These are phyloP conservation scores for Arxiozyma telluris DNA, from an alignment of 1,139 yeast genomes.

Conservation along the genomic window DNA sequence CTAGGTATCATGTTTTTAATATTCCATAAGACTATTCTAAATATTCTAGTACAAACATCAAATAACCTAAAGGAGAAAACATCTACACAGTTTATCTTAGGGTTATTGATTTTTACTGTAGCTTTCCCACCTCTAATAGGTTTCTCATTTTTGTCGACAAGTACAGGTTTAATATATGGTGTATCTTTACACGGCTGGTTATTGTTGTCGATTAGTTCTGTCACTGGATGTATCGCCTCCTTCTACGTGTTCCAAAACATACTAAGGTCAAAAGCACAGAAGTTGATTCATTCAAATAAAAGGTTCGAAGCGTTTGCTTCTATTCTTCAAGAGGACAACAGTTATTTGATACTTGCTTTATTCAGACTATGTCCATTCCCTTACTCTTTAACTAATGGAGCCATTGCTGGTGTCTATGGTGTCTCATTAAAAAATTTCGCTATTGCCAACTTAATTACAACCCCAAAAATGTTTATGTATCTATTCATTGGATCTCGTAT, in stretches of 20 bases:
- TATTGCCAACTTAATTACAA: constrained; percentile 61
- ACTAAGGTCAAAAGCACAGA: constrained; percentile 50
- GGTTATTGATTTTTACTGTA: constrained; percentile 40
- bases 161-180: constrained; percentile 81
- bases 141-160: constrained; percentile 57
- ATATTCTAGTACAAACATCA: constrained; percentile 35
- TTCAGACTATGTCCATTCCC: constrained; percentile 87
- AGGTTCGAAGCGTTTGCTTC: constrained; percentile 69
- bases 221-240: constrained; percentile 64
- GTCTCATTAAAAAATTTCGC: constrained; percentile 53
- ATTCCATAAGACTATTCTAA: constrained; percentile 42
- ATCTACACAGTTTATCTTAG: constrained; percentile 48
- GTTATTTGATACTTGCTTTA: constrained; percentile 57
- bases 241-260: constrained; percentile 59
- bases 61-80: constrained; percentile 33
- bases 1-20: constrained; percentile 34
- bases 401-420: constrained; percentile 77
- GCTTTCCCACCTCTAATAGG: constrained; percentile 89
- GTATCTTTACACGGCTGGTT: constrained; percentile 69
- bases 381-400: constrained; percentile 86
- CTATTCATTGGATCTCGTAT: constrained; percentile 74
- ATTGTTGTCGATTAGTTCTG: constrained; percentile 57
- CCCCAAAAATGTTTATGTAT: constrained; percentile 74
- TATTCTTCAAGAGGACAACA: constrained; percentile 60
- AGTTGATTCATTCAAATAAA: constrained; percentile 43